Base-by-base conservation (phyloP, 768 basidiomycete genomes). In the Dioszegia aurantiaca region DNA sequence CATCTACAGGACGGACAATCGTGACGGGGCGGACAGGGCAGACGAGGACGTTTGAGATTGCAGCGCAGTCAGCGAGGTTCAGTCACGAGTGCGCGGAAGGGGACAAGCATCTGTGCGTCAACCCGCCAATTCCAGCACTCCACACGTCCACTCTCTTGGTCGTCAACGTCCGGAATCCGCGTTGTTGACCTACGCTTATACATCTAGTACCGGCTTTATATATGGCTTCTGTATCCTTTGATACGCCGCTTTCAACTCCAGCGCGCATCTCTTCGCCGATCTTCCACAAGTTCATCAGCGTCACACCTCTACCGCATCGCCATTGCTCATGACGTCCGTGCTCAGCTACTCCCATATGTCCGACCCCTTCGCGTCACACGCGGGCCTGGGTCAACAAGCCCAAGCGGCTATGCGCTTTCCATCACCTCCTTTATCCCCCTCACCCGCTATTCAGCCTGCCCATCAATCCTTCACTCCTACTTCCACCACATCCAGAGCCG, bases 301-400 rank as follows among this genome's bases (percentile, higher is more conserved):
- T 9, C 53, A 3, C 41, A 43, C n/a, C 53, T 33, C 40, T 26
- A 37, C 27, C 60, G n/a, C 23, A 10, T 21, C 31, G 26, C 43
- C 49, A 56, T 31, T 42, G 45, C 65, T 65, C 63, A 73, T 70
- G 71, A 73, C 71, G 31, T 62, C 67, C 26, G 62, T 73, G 30
- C 58, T 67, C 17, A 51, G 59, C 14, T 67, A 68, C 44, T 53
- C 51, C 19, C 67, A 69, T 24, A 69, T 67, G 63, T 56, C 69
- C 52, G 72, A 70, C 47, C 71, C 71, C 1, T 73, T 73, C 55
- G 64, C 71, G 33, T 57, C 71, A 11, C 55, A 59, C 21, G 40
- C 61, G 14, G 24, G 42, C 44, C 28, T 33, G 44, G 42, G 27
- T 47, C 52, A 40, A 30, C 59, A 54, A 42, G 45, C 23, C 16